Conservation (phyloP, 345 rosid genomes). For the Eucalyptus cladocalyx region DNA sequence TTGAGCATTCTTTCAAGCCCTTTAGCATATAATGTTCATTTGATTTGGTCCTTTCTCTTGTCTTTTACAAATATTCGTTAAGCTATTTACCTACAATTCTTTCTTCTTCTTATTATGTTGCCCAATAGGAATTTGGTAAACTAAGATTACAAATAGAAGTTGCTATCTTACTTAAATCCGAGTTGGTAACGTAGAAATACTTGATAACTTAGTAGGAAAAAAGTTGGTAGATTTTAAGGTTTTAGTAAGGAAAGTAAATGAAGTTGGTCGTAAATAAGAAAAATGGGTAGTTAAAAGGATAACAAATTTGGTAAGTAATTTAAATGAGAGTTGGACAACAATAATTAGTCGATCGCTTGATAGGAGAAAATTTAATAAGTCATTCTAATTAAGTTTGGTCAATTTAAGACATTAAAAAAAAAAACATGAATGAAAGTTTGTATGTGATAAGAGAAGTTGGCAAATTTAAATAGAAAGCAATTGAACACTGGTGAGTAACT, state of each 20-base stretch:
- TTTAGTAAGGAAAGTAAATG: background rate
- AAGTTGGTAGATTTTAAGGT: background rate
- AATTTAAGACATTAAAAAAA: background rate
- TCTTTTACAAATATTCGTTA: background rate
- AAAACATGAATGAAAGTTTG: background rate
- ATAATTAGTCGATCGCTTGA: background rate
- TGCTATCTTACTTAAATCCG: background rate
- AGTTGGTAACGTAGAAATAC: background rate
- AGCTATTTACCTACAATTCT: background rate
- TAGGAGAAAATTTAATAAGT: background rate
- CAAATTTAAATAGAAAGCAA: background rate
- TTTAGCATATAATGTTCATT: background rate
- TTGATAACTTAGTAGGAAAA: background rate
- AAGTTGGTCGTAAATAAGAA: background rate
- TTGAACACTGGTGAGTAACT: background rate
- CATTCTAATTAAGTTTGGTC: background rate
- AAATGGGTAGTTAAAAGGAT: background rate
- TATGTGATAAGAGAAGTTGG: background rate
- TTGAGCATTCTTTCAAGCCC: background rate
- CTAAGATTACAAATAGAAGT: background rate
- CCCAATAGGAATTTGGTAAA: background rate
- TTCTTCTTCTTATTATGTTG: background rate
- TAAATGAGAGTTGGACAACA: background rate
- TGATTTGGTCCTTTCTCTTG: background rate
- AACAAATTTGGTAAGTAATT: background rate